These are phyloP conservation scores for Massariosphaeria phaeospora DNA, from an alignment of 495 filamentous ascomycete genomes.

Conservation along the genomic window DNA sequence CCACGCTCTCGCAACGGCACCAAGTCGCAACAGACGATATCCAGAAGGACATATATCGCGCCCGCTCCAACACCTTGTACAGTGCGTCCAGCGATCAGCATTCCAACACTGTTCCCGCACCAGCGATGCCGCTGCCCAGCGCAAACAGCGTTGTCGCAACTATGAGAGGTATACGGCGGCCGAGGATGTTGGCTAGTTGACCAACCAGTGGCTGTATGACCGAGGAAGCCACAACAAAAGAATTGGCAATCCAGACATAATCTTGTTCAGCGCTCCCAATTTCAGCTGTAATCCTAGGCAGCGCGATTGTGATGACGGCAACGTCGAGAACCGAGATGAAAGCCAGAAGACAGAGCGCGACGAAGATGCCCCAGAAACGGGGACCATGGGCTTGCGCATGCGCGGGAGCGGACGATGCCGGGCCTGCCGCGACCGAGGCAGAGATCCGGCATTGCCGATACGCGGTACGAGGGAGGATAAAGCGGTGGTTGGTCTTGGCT, in stretches of 20 bases:
- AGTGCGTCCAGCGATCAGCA: slow-evolving; percentile 38
- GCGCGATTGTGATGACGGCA: no score
- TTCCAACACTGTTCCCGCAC: slow-evolving; percentile 7
- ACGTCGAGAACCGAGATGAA: no score
- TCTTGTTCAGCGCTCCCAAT: slow-evolving; percentile 34
- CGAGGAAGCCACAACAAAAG: slow-evolving; percentile 40
- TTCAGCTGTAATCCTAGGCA: slow-evolving; percentile 42
- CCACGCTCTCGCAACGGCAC: slow-evolving; percentile 32
- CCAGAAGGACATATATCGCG: slow-evolving; percentile 37
- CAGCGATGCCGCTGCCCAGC: slow-evolving; percentile 32
- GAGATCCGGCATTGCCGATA: no score
- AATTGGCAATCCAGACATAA: slow-evolving; percentile 49
- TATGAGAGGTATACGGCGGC: slow-evolving; percentile 21
- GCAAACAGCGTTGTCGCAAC: slow-evolving; percentile 21
- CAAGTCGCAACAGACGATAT: slow-evolving; percentile 42
- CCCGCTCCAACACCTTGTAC: slow-evolving; percentile 42
- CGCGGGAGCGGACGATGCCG: no score
- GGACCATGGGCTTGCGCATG: no score
- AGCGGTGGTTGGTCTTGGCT: no score
- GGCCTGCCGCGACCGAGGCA: no score
- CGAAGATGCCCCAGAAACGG: no score
- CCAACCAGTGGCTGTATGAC: slow-evolving; percentile 28
- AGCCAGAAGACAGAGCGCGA: no score
- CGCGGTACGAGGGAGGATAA: no score
- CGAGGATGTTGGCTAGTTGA: slow-evolving; percentile 25